A percentile compares a stretch with the other conserved stretches of the same genome.
Conservation (phyloP, 1,139 yeast genomes). For the Spathaspora sp. region DNA sequence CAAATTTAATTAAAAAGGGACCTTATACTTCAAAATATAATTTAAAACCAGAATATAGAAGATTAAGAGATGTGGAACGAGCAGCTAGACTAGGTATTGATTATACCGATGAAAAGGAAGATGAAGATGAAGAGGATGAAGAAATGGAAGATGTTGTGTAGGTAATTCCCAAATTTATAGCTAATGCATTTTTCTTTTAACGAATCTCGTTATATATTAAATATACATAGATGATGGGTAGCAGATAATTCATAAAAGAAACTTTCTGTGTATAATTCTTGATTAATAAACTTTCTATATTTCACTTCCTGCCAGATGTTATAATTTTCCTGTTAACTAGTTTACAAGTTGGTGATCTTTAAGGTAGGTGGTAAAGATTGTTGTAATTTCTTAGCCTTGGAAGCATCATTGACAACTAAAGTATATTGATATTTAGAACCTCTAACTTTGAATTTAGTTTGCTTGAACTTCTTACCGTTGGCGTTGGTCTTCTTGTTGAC, state of each 20-base stretch:
- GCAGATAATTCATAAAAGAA: conserved; percentile 1
- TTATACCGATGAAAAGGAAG: conserved; percentile 42
- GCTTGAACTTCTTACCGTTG: conserved; percentile 83
- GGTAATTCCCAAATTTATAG: neutral
- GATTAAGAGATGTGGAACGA: conserved; percentile 74
- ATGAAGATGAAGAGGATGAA: conserved; percentile 44
- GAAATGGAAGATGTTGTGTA: conserved; percentile 40
- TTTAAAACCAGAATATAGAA: conserved; percentile 85
- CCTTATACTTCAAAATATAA: conserved; percentile 93
- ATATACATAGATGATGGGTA: conserved; percentile 10
- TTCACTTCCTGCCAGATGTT: neutral
- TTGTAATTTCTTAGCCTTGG: conserved; percentile 97
- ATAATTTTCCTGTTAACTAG: conserved; percentile 4
- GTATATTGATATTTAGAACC: conserved; percentile 95
- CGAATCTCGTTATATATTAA: conserved; percentile 10
- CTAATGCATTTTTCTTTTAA: neutral
- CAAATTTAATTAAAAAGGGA: conserved; percentile 87
- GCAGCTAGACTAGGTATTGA: conserved; percentile 57
- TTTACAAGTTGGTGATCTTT: conserved; percentile 68
- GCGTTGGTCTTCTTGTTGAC: conserved; percentile 83
- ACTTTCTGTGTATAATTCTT: neutral
- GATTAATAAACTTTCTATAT: neutral
- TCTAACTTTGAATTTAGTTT: conserved; percentile 99
- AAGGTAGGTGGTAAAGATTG: conserved; percentile 98
- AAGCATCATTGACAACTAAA: conserved; percentile 91